Conservation (phyloP, 441 rosid species). For the Gossypium gossypioides region DNA sequence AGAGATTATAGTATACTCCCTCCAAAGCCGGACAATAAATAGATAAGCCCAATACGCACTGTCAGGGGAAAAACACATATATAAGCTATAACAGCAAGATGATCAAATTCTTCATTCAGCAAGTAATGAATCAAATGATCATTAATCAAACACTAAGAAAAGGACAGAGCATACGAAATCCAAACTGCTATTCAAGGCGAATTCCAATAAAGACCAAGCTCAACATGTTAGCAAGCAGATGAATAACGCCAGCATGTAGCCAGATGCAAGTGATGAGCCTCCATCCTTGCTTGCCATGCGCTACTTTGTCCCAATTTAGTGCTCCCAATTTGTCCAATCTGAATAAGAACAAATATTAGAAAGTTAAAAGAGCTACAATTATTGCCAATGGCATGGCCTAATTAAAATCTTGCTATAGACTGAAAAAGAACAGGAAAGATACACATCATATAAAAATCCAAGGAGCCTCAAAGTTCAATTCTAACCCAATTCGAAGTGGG, state of each 20-base stretch:
- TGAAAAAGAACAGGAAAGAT: no score
- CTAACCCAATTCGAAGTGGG: background rate
- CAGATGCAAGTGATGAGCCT: slow-evolving; percentile 68
- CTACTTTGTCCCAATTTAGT: slow-evolving; percentile 62
- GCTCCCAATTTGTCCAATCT: slow-evolving; percentile 84
- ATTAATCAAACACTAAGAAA: background rate
- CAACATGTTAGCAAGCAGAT: slow-evolving; percentile 65
- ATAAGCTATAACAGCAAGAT: background rate
- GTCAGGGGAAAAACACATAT: slow-evolving; percentile 8
- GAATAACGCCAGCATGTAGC: slow-evolving; percentile 85
- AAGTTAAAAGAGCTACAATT: background rate
- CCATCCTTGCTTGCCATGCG: slow-evolving; percentile 65
- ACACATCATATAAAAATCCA: background rate
- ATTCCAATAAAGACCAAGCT: slow-evolving; percentile 62
- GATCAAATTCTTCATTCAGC: slow-evolving; percentile 3
- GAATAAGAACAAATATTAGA: slow-evolving; percentile 16
- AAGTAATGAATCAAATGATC: background rate
- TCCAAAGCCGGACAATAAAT: slow-evolving; percentile 68
- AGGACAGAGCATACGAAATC: slow-evolving; percentile 48
- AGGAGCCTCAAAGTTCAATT: background rate
- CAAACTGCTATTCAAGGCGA: slow-evolving; percentile 81
- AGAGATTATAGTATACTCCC: slow-evolving; percentile 71
- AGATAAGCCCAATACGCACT: slow-evolving; percentile 67
- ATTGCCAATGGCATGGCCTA: background rate
- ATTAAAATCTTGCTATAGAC: no score